Evolutionary conservation across 495 filamentous ascomycete species (phyloP), one percentile per base, ranked within the genome.

Genomic region (Chaetomium cochliodes): DNA sequence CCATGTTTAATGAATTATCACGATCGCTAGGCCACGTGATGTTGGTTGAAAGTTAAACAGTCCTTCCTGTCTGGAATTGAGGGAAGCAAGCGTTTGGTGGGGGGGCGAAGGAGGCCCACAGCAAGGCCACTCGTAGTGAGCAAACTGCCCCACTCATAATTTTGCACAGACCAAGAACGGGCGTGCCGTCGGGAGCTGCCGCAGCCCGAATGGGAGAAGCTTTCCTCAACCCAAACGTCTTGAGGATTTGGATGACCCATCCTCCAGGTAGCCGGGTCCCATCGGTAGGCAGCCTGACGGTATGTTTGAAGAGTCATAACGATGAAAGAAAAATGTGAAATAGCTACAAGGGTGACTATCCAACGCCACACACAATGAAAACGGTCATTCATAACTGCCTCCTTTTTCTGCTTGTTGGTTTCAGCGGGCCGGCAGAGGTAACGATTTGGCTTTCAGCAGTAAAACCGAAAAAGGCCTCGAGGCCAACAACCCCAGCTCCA

Each of bases 1-100:
- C 91, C 90, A 93, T 93, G 56, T 53, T 63, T 26, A 46, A 42
- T 13, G 26, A 42, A 23, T 60, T 7, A 15, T 8, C 20, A 30
- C n/a, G n/a, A n/a, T 51, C 8, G 22, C 20, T 22, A 26, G 25
- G 16, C 18, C 25, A 42, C 42, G 46, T 15, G 33, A 25, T 57
- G 62, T 22, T 37, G 33, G 3, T 37, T 37, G 5, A 37, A 37
- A 11, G 33, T 37, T 8, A 37, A 37, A 37, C 11, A 5, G 33
- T 37, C 33, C 5, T 30, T 30, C 28, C 28, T 30, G 47, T 46
- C 18, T 37, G 25, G 26, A 5, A 54, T 46, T 44, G 46, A 23
- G 3, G 18, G n/a, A 2, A 18, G 16, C 13, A 47, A 20, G 8
- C 46, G n/a, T 22, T 1, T 37, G 33, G 33, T 37, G 33, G 20